phyloP scores from a whole-genome alignment of 805 yeast genomes.

The Kazachstania viticola region DNA sequence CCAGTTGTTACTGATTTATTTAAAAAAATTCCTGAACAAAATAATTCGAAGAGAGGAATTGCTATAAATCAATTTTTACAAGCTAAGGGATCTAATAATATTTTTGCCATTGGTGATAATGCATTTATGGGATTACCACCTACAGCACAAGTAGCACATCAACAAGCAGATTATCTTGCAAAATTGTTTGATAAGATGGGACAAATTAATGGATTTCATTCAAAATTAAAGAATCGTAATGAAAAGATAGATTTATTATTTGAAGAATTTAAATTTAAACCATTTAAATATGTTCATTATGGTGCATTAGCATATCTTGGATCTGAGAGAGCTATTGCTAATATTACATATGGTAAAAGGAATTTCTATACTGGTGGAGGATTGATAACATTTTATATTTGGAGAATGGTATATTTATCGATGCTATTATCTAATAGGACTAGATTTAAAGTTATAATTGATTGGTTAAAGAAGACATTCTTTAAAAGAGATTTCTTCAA shows the following conservation, averaged over 20 bases:
- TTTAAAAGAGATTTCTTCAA: slow-evolving; percentile 92
- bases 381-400: slow-evolving; percentile 73
- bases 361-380: slow-evolving; percentile 82
- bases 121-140: slow-evolving; percentile 84
- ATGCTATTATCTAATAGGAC: slow-evolving; percentile 84
- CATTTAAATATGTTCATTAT: slow-evolving; percentile 74
- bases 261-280: slow-evolving; percentile 40
- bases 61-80: slow-evolving; percentile 67
- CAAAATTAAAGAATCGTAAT: slow-evolving; percentile 28
- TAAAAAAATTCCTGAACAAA: slow-evolving; percentile 64
- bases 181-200: slow-evolving; percentile 51
- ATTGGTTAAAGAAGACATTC: slow-evolving; percentile 78
- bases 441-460: slow-evolving; percentile 73
- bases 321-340: slow-evolving; percentile 88
- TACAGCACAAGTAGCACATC: slow-evolving; percentile 95
- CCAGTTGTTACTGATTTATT: slow-evolving; percentile 56
- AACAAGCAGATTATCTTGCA: slow-evolving; percentile 77
- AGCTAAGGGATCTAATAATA: slow-evolving; percentile 71
- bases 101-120: slow-evolving; percentile 90
- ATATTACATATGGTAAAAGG: slow-evolving; percentile 69
- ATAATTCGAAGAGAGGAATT: slow-evolving; percentile 77
- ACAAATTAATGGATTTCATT: slow-evolving; percentile 29
- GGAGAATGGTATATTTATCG: slow-evolving; percentile 85
- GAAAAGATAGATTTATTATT: slow-evolving; percentile 32
- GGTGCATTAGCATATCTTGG: slow-evolving; percentile 93